A percentile compares a stretch with the other conserved stretches of the same genome.
phyloP scores from a whole-genome alignment of 2,329 filamentous ascomycete genomes.

The Scedosporium apiospermum region DNA sequence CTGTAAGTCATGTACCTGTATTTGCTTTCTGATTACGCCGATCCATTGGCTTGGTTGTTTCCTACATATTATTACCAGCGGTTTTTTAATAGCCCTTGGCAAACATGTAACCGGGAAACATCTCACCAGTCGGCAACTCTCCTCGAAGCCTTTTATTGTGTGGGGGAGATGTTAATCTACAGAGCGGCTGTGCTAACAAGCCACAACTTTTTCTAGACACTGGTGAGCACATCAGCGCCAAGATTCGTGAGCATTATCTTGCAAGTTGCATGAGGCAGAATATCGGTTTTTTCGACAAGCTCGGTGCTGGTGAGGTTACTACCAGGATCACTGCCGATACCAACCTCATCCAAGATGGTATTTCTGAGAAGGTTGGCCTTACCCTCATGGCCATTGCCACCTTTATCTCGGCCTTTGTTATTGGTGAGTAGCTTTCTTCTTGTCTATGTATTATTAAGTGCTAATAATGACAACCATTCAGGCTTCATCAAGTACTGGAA shows the following conservation, averaged over 20 bases:
- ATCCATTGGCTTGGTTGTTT: background rate
- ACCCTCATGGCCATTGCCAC: conserved; percentile 69
- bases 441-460: background rate
- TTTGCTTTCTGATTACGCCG: background rate
- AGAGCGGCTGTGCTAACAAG: background rate
- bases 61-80: background rate
- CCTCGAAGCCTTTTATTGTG: background rate
- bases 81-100: background rate
- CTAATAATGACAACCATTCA: background rate
- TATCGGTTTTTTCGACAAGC: conserved; percentile 86
- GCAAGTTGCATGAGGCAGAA: conserved; percentile 78
- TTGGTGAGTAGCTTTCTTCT: conserved; percentile 32
- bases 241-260: conserved; percentile 76
- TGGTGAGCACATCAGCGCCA: conserved; percentile 68
- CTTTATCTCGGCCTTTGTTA: conserved; percentile 81
- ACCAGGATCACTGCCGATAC: conserved; percentile 92
- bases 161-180: background rate
- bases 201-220: conserved; percentile 32
- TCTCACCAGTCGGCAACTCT: background rate
- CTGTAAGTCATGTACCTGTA: conserved; percentile 27
- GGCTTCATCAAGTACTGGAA: conserved; percentile 87
- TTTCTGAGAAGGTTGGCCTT: conserved; percentile 80
- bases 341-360: conserved; percentile 85
- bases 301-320: conserved; percentile 87
- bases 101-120: background rate